A percentile compares a stretch with the other conserved stretches of the same genome.
Conservation (phyloP, 129 eudicot genomes). For the Escallonia rubra region DNA sequence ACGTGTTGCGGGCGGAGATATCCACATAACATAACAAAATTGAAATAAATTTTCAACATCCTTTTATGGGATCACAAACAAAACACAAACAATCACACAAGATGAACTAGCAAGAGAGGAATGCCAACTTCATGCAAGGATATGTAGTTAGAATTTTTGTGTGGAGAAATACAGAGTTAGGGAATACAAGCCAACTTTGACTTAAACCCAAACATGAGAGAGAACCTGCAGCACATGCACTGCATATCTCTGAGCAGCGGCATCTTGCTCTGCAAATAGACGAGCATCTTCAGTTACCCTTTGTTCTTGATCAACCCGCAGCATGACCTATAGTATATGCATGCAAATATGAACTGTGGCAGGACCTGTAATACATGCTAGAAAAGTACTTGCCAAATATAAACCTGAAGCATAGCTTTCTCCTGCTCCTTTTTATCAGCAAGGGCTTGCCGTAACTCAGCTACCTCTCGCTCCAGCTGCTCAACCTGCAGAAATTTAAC, state of each 20-base stretch:
- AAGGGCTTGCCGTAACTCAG: constrained; percentile 61
- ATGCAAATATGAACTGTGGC: constrained; percentile 3
- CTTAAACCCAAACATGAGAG: constrained; percentile 15
- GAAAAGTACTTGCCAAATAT: constrained; percentile 7
- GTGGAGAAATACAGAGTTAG: neutral
- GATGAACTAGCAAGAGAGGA: neutral
- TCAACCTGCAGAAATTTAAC: constrained; percentile 50
- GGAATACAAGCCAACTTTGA: neutral
- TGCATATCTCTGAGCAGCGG: constrained; percentile 72
- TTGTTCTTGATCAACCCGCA: constrained; percentile 95
- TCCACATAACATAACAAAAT: neutral
- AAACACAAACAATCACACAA: neutral
- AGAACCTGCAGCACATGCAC: constrained; percentile 66
- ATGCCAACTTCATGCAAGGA: neutral
- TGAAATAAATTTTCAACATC: neutral
- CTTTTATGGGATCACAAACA: neutral
- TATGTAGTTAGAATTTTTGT: neutral
- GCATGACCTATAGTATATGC: constrained; percentile 48
- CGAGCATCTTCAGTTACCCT: constrained; percentile 87
- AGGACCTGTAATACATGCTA: neutral
- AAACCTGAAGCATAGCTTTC: constrained; percentile 83
- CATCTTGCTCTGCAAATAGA: constrained; percentile 75
- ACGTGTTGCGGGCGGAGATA: neutral
- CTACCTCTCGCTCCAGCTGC: constrained; percentile 65
- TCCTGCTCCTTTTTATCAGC: constrained; percentile 76